Percentiles rank a stretch among this genome's conserved stretches.
Conservation (phyloP, 306 rosid species). For the Begonia masoniana region DNA sequence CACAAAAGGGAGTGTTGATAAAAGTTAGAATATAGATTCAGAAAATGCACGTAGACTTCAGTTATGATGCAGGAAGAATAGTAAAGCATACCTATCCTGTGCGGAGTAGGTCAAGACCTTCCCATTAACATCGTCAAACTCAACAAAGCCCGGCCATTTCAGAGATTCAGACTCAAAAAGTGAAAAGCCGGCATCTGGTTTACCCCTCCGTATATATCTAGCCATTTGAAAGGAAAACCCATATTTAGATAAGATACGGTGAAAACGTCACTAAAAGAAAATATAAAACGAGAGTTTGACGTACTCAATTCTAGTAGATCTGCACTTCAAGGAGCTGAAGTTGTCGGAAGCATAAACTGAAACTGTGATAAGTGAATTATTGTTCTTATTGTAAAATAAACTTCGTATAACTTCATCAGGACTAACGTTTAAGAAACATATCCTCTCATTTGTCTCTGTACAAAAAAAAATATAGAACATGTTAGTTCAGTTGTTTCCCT, state of each 20-base stretch:
- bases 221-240: slow-evolving; percentile 3
- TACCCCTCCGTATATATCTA: slow-evolving; percentile 78
- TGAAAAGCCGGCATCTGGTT: slow-evolving; percentile 84
- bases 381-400: slow-evolving; percentile 83
- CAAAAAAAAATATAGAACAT: slow-evolving; percentile 8
- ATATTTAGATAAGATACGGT: slow-evolving; percentile 9
- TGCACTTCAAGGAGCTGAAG: slow-evolving; percentile 86
- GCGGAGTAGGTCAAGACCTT: slow-evolving; percentile 90
- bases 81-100: slow-evolving; percentile 46
- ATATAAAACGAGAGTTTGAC: slow-evolving; percentile 11
- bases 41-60: too few relatives aligned
- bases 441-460: slow-evolving; percentile 78
- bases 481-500: neutral
- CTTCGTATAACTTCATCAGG: slow-evolving; percentile 90
- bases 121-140: slow-evolving; percentile 92
- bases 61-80: neutral
- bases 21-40: neutral
- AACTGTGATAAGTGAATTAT: slow-evolving; percentile 83
- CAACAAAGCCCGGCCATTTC: slow-evolving; percentile 97
- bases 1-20: slow-evolving; percentile 4
- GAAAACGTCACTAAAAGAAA: neutral
- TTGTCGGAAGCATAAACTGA: slow-evolving; percentile 92
- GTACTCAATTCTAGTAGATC: slow-evolving; percentile 85
- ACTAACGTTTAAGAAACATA: slow-evolving; percentile 77
- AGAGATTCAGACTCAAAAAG: slow-evolving; percentile 83